Conservation (phyloP, 2,329 filamentous ascomycete species). For the Chaetomium strumarium region DNA sequence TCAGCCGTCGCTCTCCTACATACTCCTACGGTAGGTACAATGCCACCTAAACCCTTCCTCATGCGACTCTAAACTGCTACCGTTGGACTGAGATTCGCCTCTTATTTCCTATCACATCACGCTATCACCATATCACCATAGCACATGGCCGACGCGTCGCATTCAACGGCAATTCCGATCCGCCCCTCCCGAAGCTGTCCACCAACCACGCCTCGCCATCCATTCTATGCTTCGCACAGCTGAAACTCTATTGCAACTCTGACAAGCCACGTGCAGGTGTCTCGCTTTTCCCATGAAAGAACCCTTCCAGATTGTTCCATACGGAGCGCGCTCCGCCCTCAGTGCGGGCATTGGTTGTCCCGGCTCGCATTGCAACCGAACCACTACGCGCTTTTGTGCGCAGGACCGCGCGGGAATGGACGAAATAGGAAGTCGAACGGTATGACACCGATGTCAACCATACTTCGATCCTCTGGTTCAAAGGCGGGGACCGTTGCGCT, state of each 20-base stretch:
- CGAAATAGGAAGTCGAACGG: neutral
- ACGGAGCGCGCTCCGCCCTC: neutral
- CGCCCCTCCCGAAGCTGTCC: neutral
- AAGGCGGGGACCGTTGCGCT: neutral
- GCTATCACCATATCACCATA: neutral
- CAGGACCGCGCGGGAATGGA: neutral
- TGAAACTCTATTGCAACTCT: slow-evolving; percentile 1
- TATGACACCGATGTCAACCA: neutral
- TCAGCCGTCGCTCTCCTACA: neutral
- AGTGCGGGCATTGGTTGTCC: neutral
- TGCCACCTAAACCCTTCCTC: neutral
- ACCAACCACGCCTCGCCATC: slow-evolving; percentile 1
- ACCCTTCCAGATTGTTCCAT: neutral
- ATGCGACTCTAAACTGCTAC: neutral
- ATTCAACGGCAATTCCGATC: slow-evolving; percentile 14
- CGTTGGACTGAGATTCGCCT: neutral
- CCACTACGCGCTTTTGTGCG: neutral
- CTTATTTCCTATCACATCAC: neutral
- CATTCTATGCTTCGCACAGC: neutral
- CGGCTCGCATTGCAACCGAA: neutral
- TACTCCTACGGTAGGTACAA: neutral
- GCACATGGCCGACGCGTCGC: neutral
- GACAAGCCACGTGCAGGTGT: neutral
- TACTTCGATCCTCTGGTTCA: neutral
- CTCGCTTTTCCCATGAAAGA: neutral